Base-by-base conservation (phyloP, 2,329 filamentous ascomycete genomes). In the Arthroderma sp. region DNA sequence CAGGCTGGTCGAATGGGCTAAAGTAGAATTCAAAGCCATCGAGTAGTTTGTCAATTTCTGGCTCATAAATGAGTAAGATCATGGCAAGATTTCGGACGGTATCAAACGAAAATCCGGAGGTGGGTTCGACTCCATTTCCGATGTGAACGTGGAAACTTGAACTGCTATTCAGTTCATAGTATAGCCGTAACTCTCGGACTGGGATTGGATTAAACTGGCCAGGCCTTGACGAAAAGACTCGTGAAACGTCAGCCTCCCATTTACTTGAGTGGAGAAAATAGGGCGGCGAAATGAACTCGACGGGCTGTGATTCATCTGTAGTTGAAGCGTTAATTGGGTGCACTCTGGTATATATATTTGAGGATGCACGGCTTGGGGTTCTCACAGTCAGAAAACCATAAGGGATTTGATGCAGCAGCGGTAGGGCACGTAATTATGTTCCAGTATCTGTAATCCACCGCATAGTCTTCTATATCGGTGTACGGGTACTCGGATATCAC, bases 71-170 rank as follows among this genome's bases (percentile, higher is more conserved):
- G 11, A 52, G 42, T 30, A 51, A 22, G 34, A 52, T 48, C 49
- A 51, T 51, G 30, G 50, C 50, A 31, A 52, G 47, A 30, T 51
- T 52, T 27, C 49, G 50, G 34, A 52, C 28, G 1, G 46, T 48
- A 29, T 47, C n/a, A 31, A 52, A 52, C 1, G 45, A 34, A 29
- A 52, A 52, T 6, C 5, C 45, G 3, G 47, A 33, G 5, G 33
- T 39, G 2, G 46, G 28, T 11, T 43, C 27, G 5, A 42, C 36
- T 10, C 44, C 43, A 34, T 52, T 51, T 22, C 47, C 50, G 29
- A 51, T 47, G n/a, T 48, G 49, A 15, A 51, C 44, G 34, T 51
- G 49, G 29, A 52, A 28, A 31, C 42, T 46, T 8, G 50, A 49
- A 31, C 38, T 48, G 9, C 37, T 37, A 33, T 51, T 51, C 30